Base-by-base conservation (phyloP, 2,329 filamentous ascomycete species). In the Xylaria digitata region DNA sequence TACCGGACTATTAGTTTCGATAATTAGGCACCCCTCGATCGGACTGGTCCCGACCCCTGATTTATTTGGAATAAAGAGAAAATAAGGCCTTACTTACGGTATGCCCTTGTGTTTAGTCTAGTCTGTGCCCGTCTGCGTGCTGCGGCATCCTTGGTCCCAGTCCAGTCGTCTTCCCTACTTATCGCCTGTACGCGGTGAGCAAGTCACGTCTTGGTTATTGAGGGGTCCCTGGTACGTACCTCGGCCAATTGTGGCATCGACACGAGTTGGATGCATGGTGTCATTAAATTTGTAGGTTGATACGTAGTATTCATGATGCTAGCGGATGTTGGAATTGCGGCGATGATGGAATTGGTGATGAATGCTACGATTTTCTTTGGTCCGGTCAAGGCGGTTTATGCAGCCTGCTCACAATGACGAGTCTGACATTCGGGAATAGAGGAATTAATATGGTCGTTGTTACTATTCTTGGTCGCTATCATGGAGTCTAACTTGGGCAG, bases 41-140 rank as follows among this genome's bases (percentile, higher is more conserved):
- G 45, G 40, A 61, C 15, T 54, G 17, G 45, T 37, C 40, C 40
- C 8, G 21, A 55, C 43, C 46, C 63, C 56, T 50, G 15, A 42
- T 37, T 45, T 34, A 49, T 52, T 69, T 53, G 23, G 26, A 5
- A 26, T 26, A 66, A 61, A 61, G 55, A 70, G 59, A 64, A 60
- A 65, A 60, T 49, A 69, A 53, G 58, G 48, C 23, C 37, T 67
- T 69, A 75, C 77, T 78, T 74, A 80, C 80, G 76, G 70, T 83
- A 82, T 71, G 81, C 82, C 65, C 82, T 81, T 71, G 79, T 80
- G 57, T 83, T 83, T 26, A 83, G 78, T 75, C 82, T 79, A 65
- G 79, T 84, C 75, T 84, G 82, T 66, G 76, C 77, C 63, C 78
- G 72, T 68, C 82, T 77, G 26, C 82, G 78, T 66, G 76, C 76